These are phyloP conservation scores for Arthrobotrys sphaeroides DNA, from an alignment of 2,329 filamentous ascomycete genomes.

Conservation along the genomic window DNA sequence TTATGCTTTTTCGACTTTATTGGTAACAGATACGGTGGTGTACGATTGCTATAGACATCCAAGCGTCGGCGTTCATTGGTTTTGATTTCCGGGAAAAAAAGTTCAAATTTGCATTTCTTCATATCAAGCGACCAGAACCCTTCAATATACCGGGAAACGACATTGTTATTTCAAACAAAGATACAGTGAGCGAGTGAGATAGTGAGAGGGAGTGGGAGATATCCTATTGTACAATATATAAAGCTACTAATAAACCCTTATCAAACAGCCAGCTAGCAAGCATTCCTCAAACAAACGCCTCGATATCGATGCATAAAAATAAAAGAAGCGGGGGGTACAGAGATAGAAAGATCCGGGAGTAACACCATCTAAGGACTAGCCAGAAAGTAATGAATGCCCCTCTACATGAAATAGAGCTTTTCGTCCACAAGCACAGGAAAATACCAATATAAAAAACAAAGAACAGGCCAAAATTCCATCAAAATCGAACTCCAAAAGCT, in stretches of 20 bases:
- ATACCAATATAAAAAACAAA: background rate
- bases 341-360: slow-evolving; percentile 15
- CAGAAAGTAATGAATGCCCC: slow-evolving; percentile 17
- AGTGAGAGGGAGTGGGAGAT: background rate
- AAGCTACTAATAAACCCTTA: slow-evolving; percentile 6
- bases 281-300: slow-evolving; percentile 9
- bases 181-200: background rate
- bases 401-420: slow-evolving; percentile 9
- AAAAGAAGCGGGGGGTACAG: background rate
- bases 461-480: slow-evolving; percentile 1
- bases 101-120: background rate
- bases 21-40: too few relatives aligned
- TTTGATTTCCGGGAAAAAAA: background rate
- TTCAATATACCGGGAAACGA: background rate
- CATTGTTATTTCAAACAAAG: background rate
- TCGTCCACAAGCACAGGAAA: background rate
- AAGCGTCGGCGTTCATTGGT: background rate
- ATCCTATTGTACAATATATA: slow-evolving; percentile 40
- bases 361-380: slow-evolving; percentile 17
- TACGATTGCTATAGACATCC: background rate
- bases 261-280: background rate
- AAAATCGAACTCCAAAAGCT: slow-evolving; percentile 2
- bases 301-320: slow-evolving; percentile 8
- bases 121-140: background rate
- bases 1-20: too few relatives aligned